These are phyloP conservation scores for Ophiocordyceps australis DNA, from an alignment of 2,329 filamentous ascomycete genomes.

Conservation along the genomic window DNA sequence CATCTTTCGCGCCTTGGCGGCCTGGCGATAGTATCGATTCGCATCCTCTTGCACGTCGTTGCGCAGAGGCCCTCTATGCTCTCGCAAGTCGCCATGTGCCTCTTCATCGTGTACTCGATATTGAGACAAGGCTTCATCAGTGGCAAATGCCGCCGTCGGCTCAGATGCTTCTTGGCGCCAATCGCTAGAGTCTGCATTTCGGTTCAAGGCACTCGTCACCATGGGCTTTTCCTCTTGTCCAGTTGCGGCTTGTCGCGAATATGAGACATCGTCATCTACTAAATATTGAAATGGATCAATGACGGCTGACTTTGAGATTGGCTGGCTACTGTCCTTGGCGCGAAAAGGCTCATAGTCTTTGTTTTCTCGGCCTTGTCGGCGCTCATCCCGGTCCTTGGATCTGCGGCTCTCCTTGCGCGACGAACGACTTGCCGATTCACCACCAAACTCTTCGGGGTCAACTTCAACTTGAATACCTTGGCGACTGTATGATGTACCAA, in stretches of 20 bases:
- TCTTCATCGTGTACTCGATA: constrained; percentile 13
- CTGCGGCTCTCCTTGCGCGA: constrained; percentile 8
- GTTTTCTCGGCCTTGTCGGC: constrained; percentile 10
- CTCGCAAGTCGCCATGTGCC: constrained; percentile 15
- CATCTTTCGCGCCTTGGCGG: constrained; percentile 31
- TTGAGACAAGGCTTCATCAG: constrained; percentile 18
- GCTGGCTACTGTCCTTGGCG: constrained; percentile 8
- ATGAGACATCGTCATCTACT: constrained; percentile 27
- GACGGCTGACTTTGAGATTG: constrained; percentile 9
- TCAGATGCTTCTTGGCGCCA: too few species aligned
- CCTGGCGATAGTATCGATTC: constrained; percentile 37
- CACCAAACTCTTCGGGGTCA: constrained; percentile 10
- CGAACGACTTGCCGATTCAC: constrained; percentile 7
- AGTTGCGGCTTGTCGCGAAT: constrained; percentile 1
- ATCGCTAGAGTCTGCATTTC: too few species aligned
- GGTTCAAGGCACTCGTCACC: too few species aligned
- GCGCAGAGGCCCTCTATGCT: constrained; percentile 8
- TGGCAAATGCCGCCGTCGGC: constrained; percentile 26
- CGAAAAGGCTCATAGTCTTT: constrained; percentile 8
- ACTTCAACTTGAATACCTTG: constrained; percentile 11
- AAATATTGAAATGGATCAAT: constrained; percentile 42
- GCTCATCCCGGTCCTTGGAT: constrained; percentile 9
- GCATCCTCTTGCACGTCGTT: constrained; percentile 36
- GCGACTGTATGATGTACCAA: constrained; percentile 3
- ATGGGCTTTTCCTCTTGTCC: too few species aligned